Percentiles rank a stretch among this genome's conserved stretches.
phyloP scores from a whole-genome alignment of 176 grass and related monocot species.

The Eragrostis curvula region DNA sequence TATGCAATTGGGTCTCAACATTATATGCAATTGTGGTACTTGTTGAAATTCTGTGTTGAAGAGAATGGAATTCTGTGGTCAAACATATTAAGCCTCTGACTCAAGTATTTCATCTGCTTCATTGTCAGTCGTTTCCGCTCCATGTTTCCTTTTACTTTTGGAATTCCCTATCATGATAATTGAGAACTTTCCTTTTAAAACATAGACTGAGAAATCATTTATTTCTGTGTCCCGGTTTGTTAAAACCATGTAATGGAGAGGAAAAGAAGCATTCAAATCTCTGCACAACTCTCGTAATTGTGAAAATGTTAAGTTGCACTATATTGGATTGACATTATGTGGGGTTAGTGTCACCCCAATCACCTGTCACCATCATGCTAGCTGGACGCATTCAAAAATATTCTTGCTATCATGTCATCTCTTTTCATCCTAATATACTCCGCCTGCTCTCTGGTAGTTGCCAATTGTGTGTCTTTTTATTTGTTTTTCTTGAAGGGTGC shows the following conservation, averaged over 20 bases:
- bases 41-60: background rate
- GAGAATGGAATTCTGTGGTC: constrained; percentile 7
- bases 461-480: constrained; percentile 8
- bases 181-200: constrained; percentile 11
- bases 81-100: too few species aligned
- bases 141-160: background rate
- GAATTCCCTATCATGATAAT: background rate
- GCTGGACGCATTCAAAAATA: background rate
- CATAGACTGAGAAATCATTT: constrained; percentile 24
- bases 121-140: background rate
- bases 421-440: constrained; percentile 8
- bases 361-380: constrained; percentile 1
- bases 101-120: background rate
- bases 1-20: background rate
- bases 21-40: background rate
- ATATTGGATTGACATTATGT: background rate
- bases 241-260: background rate
- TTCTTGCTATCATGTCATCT: constrained; percentile 37
- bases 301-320: background rate
- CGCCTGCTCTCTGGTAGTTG: background rate
- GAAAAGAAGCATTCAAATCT: background rate
- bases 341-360: background rate
- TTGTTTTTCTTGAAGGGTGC: constrained; percentile 14
- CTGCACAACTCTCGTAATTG: background rate
- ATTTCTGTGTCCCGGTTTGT: background rate